These are phyloP conservation scores for Lycium barbarum DNA, from an alignment of 257 asterid genomes.

Conservation along the genomic window DNA sequence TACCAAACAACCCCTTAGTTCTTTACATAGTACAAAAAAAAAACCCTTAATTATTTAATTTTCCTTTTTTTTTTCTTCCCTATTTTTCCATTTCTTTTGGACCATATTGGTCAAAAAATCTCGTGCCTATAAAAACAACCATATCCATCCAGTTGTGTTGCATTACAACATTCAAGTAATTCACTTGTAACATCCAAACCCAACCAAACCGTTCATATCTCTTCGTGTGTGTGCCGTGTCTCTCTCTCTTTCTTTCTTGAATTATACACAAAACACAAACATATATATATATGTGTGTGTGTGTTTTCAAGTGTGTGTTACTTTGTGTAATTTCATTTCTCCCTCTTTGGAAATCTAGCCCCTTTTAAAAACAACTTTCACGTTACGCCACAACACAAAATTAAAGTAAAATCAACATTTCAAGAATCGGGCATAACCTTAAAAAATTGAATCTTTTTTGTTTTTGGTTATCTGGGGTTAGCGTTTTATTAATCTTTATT, in stretches of 20 bases:
- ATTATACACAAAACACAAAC: background rate
- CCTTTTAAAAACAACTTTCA: constrained; percentile 13
- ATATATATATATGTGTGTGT: background rate
- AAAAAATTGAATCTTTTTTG: background rate
- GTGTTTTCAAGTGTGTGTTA: constrained; percentile 1
- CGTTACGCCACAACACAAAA: background rate
- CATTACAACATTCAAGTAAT: background rate
- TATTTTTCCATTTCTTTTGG: background rate
- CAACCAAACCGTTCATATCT: constrained; percentile 8
- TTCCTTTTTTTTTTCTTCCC: background rate
- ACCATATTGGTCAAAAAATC: background rate
- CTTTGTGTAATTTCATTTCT: background rate
- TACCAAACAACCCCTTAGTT: too few relatives aligned
- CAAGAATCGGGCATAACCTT: background rate
- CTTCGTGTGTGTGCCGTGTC: constrained; percentile 25
- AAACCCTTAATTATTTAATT: too few relatives aligned
- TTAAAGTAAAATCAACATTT: background rate
- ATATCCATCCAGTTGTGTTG: background rate
- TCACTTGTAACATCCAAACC: background rate
- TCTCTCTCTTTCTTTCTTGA: background rate
- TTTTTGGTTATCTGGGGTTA: background rate
- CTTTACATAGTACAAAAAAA: too few relatives aligned
- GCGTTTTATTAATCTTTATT: too few relatives aligned
- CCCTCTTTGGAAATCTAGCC: background rate
- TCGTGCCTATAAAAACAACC: background rate